Evolutionary conservation across 768 basidiomycete species (phyloP).

Genomic region (Boletus reticuloceps): DNA sequence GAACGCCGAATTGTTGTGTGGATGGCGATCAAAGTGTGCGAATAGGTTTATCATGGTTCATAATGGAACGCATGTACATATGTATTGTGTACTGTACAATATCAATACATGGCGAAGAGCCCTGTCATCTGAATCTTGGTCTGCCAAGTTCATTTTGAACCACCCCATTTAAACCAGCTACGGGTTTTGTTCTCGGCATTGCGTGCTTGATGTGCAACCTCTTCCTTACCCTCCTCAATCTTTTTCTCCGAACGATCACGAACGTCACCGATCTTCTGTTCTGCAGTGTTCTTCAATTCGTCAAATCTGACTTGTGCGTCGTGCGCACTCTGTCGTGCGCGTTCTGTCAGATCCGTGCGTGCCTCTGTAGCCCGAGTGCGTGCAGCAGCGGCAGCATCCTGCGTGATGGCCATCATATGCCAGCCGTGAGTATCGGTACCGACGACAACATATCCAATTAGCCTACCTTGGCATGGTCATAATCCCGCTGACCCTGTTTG

Average conservation of each 20-base stretch:
- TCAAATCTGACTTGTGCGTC: slow-evolving; percentile 24
- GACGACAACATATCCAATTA: neutral
- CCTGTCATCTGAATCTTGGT: neutral
- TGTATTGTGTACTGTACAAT: neutral
- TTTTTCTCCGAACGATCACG: slow-evolving; percentile 26
- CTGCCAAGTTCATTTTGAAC: slow-evolving; percentile 24
- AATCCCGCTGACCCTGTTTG: slow-evolving; percentile 32
- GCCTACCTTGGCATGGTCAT: slow-evolving; percentile 36
- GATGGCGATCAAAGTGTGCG: too few species aligned
- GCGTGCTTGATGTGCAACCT: slow-evolving; percentile 18
- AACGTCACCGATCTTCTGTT: slow-evolving; percentile 22
- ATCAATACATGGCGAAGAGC: neutral
- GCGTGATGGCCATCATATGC: slow-evolving; percentile 11
- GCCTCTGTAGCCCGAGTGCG: slow-evolving; percentile 20
- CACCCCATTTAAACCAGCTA: slow-evolving; percentile 41
- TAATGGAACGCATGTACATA: neutral
- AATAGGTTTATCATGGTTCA: too few species aligned
- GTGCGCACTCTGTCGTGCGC: slow-evolving; percentile 24
- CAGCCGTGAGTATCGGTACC: neutral
- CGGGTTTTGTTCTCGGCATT: slow-evolving; percentile 28
- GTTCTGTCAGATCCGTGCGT: slow-evolving; percentile 24
- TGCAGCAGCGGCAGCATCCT: slow-evolving; percentile 14
- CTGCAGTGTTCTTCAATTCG: slow-evolving; percentile 26
- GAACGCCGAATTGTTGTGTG: neutral
- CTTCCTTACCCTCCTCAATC: slow-evolving; percentile 31